Percentiles rank a stretch among this genome's conserved stretches.
Conservation (phyloP, 805 yeast species). For the Metschnikowia koreensis region DNA sequence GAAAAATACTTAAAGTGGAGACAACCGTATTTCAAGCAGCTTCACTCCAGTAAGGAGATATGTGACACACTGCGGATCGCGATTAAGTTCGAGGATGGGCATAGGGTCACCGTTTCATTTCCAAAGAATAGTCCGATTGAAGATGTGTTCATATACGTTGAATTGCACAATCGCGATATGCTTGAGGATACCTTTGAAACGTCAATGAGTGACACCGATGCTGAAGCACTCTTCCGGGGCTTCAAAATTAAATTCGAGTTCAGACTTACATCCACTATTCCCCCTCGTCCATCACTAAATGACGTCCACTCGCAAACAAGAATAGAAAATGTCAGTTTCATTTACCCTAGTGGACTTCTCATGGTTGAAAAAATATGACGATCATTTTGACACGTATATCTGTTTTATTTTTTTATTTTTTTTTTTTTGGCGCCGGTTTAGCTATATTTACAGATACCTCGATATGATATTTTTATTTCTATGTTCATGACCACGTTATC, state of each 20-base stretch:
- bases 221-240: constrained; percentile 21
- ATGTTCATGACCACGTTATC: background rate
- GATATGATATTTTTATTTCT: constrained; percentile 1
- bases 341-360: constrained; percentile 49
- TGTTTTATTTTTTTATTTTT: background rate
- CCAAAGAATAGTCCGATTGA: constrained; percentile 29
- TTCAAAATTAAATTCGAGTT: constrained; percentile 29
- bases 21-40: constrained; percentile 29
- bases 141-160: constrained; percentile 37
- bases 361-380: constrained; percentile 47
- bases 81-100: constrained; percentile 62
- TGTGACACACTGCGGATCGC: constrained; percentile 57
- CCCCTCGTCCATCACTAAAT: constrained; percentile 34
- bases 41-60: constrained; percentile 14
- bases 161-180: constrained; percentile 41
- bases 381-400: constrained; percentile 3
- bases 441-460: background rate
- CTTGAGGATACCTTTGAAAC: constrained; percentile 22
- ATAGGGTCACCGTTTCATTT: constrained; percentile 44
- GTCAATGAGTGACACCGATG: constrained; percentile 24
- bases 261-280: constrained; percentile 36
- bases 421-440: too few relatives aligned
- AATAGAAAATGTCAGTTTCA: constrained; percentile 59
- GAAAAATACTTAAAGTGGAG: constrained; percentile 37
- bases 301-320: constrained; percentile 32